Evolutionary conservation across 805 yeast species (phyloP), one percentile per base, ranked within the genome.

Genomic region (Starmerella davenportii): DNA sequence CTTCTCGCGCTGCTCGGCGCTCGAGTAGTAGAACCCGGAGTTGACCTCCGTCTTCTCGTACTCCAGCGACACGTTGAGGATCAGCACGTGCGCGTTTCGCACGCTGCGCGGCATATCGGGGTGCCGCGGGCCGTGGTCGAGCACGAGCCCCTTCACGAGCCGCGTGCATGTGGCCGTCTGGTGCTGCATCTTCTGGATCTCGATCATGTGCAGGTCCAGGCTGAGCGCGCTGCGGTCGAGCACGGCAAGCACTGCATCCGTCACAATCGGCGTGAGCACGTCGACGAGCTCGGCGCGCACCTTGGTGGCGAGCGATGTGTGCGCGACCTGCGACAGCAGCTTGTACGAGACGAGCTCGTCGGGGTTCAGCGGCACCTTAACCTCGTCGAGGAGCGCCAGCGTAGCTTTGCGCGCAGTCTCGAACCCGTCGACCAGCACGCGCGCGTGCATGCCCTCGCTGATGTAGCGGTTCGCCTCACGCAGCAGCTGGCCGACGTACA

Each of bases 61-160:
- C 61, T 90, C 98, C 50, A 90, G 65, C 4, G 94, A 80, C 34
- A 90, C 98, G 58, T 90, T 90, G 51, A 90, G 69, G 38, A 81
- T 90, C 55, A 90, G 68, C 25, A 90, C 74, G 52, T 72, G 65
- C 2, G 95, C 95, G 57, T 90, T 81, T 46, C 72, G 70, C 16
- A 90, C 76, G 39, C 74, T 63, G 48, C 75, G 79, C 42, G 98
- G 98, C 98, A 90, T 90, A 60, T 90, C 98, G 34, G 98, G 98
- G 65, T 90, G 98, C 58, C 98, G 74, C 15, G 95, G 95, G 49
- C 98, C 98, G 58, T 90, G 98, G 58, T 90, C 98, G 47, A 90
- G 68, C 28, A 90, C 98, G 49, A 90, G 69, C 34, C 98, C 98
- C 51, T 70, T 74, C 47, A 90, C 66, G 43, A 90, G 72, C 52